These are phyloP conservation scores for Pinguiococcus pyrenoidosus DNA, from an alignment of 108 stramenopile genomes.

Conservation along the genomic window DNA sequence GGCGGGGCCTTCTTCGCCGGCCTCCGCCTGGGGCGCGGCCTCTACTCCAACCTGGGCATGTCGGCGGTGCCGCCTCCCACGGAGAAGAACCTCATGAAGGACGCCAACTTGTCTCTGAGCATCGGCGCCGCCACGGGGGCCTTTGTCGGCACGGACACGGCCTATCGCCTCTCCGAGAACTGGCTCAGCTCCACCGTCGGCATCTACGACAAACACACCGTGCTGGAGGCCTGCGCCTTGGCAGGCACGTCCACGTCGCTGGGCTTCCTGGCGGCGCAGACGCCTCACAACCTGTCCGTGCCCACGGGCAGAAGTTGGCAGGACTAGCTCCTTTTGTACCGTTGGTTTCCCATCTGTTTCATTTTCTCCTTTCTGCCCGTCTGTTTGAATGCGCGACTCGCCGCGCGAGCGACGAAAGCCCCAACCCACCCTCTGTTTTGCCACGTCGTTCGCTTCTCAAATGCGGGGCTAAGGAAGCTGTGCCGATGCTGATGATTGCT, in stretches of 20 bases:
- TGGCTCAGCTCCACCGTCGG: conserved; percentile 60
- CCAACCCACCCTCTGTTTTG: too few relatives aligned
- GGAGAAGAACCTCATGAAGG: conserved; percentile 48
- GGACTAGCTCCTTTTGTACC: too few relatives aligned
- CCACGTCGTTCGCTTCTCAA: too few relatives aligned
- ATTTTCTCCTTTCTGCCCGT: too few relatives aligned
- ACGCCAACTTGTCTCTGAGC: conserved; percentile 44
- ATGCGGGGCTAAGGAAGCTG: too few relatives aligned
- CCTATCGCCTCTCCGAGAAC: conserved; percentile 62
- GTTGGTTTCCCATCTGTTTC: too few relatives aligned
- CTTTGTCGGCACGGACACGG: conserved; percentile 66
- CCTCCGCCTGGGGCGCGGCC: conserved; percentile 43
- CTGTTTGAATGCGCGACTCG: too few relatives aligned
- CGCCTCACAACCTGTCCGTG: conserved; percentile 46
- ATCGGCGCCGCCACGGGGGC: conserved; percentile 69
- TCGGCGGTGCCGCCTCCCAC: conserved; percentile 47
- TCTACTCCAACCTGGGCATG: conserved; percentile 39
- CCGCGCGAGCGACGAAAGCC: too few relatives aligned
- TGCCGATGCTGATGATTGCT: too few relatives aligned
- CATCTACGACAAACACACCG: conserved; percentile 46
- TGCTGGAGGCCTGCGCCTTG: conserved; percentile 47
- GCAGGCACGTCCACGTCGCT: conserved; percentile 58
- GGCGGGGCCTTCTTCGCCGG: conserved; percentile 62
- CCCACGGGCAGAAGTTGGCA: conserved; percentile 59
- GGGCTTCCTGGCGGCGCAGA: conserved; percentile 51